Conservation (phyloP, 1,139 yeast genomes). For the Zygosaccharomyces pseudobailii region DNA sequence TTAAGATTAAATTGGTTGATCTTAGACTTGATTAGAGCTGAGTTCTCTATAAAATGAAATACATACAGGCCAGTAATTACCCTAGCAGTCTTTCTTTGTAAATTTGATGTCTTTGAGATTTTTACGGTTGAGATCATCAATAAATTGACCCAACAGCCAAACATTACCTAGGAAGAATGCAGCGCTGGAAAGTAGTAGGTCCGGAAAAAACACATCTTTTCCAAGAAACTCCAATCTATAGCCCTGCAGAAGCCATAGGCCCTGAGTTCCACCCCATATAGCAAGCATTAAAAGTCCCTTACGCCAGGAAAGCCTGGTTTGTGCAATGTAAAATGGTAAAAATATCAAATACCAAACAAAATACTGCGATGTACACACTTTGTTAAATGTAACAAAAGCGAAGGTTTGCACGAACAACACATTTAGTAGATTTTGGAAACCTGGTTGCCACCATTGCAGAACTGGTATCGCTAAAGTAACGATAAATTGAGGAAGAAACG, state of each 20-base stretch:
- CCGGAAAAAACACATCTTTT: constrained; percentile 55
- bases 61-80: neutral
- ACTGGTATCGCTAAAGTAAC: constrained; percentile 30
- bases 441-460: constrained; percentile 15
- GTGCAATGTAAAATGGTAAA: constrained; percentile 62
- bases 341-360: constrained; percentile 90
- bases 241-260: constrained; percentile 72
- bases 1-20: neutral
- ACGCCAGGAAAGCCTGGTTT: constrained; percentile 25
- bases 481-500: constrained; percentile 78
- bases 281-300: constrained; percentile 41
- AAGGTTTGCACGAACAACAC: constrained; percentile 85
- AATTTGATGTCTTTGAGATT: neutral
- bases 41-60: neutral
- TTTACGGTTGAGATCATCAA: constrained; percentile 38
- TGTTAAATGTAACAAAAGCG: constrained; percentile 84
- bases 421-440: constrained; percentile 37
- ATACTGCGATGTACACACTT: constrained; percentile 91
- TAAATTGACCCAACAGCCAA: constrained; percentile 55
- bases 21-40: neutral
- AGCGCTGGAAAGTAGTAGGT: constrained; percentile 55
- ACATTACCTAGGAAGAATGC: constrained; percentile 66
- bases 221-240: constrained; percentile 82
- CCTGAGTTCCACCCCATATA: constrained; percentile 72
- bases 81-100: constrained; percentile 5